Base-by-base conservation (phyloP, 225 moss, liverwort and hornwort species). In the Ulota crispa region DNA sequence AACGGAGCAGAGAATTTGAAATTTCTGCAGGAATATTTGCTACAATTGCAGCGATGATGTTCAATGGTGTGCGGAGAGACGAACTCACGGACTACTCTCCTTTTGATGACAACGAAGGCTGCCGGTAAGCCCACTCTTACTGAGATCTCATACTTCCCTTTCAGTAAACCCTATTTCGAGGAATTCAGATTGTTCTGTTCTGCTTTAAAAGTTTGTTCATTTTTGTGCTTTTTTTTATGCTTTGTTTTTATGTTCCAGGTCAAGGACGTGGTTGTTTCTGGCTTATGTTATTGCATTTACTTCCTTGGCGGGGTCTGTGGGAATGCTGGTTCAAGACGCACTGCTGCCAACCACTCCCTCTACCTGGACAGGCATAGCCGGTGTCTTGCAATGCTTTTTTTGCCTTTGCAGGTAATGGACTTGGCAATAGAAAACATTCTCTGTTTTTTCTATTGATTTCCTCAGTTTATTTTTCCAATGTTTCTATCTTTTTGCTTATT, bases 261-360 rank as follows among this genome's bases (percentile, higher is more conserved):
- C 91, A 64, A 92, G 94, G 83, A 94, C 93, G 36, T 96, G 96
- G 96, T 87, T 96, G 76, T 96, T 94, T 86, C 86, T 96, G 55
- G 92, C 96, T 31, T 96, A 96, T 64, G 96, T 96, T 2, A 85
- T 96, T 64, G 90, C 96, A n/a, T 96, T 96, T 77, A 75, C 89
- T 66, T 93, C 96, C 16, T 81, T 94, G 87, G 93, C 94, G 45
- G 93, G 89, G 53, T 80, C 96, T 34, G 93, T 94, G 83, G 96
- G 96, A 23, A 85, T 96, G 86, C 83, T 96, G 78, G 83, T 94
- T 56, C 86, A 94, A 88, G 95, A 96, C 79, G 87, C 94, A 61
- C 83, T 94, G 54, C 28, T 89, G 73, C 87, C 90, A n/a, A 86
- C 85, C 34, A 89, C 86, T 24, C 94, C 94, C 39, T 93, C 94